phyloP scores from a whole-genome alignment of 257 asterid species.

The Przewalskia tangutica region DNA sequence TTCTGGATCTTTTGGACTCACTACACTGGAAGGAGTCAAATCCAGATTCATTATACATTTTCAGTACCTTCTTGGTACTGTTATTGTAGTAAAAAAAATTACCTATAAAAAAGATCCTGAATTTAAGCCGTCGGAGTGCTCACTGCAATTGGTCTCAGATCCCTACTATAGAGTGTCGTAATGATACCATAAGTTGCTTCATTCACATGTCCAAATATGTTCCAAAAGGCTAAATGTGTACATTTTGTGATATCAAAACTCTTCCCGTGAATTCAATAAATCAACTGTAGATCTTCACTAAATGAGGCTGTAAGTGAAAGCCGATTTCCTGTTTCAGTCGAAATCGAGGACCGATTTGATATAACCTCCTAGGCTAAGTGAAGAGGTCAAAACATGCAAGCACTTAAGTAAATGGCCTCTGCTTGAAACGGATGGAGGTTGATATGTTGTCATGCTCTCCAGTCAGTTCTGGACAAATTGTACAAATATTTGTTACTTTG shows the following conservation, averaged over 20 bases:
- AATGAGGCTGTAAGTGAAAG: background rate
- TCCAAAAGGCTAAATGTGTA: background rate
- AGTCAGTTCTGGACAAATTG: background rate
- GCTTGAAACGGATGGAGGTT: background rate
- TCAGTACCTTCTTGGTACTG: background rate
- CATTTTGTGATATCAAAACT: background rate
- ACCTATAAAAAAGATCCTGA: background rate
- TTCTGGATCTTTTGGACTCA: background rate
- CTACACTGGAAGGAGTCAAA: background rate
- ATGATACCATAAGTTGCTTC: background rate
- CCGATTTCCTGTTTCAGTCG: background rate
- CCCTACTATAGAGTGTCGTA: background rate
- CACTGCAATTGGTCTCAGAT: background rate
- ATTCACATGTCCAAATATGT: background rate
- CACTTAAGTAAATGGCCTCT: background rate
- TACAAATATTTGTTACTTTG: background rate
- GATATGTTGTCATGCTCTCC: background rate
- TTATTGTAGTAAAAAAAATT: background rate
- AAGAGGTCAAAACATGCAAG: background rate
- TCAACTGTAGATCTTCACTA: background rate
- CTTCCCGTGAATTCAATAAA: background rate
- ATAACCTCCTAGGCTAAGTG: constrained; percentile 1
- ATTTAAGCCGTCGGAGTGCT: background rate
- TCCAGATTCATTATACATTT: background rate
- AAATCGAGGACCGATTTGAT: background rate